Percentiles rank a stretch among this genome's conserved stretches.
Conservation (phyloP, 2,329 filamentous ascomycete species). For the Hypocrella siamensis region DNA sequence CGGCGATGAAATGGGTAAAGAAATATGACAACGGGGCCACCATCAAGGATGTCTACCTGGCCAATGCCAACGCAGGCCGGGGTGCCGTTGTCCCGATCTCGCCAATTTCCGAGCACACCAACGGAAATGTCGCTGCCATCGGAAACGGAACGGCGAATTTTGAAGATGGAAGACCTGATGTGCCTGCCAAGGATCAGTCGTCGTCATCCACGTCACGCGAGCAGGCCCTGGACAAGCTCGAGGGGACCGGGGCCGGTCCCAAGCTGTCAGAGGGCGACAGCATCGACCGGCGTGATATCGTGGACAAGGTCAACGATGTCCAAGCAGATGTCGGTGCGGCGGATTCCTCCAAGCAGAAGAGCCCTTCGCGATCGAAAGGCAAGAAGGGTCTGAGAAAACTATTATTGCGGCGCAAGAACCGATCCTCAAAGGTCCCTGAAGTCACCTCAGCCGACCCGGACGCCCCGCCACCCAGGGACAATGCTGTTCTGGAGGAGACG, state of each 20-base stretch:
- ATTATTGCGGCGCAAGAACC: conserved; percentile 49
- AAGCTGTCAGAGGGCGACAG: no score
- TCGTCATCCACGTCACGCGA: no score
- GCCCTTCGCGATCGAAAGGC: conserved; percentile 21
- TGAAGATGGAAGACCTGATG: conserved; percentile 12
- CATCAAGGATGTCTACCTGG: conserved; percentile 73
- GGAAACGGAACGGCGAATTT: conserved; percentile 2
- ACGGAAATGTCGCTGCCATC: conserved; percentile 7
- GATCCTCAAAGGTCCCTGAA: conserved; percentile 38
- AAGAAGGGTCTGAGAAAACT: conserved; percentile 44
- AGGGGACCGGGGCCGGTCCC: no score
- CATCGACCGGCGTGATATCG: no score
- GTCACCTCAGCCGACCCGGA: conserved; percentile 35
- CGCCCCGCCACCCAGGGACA: conserved; percentile 29
- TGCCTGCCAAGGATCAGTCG: conserved; percentile 28
- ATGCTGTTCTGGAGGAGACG: conserved; percentile 10
- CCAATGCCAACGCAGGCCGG: conserved; percentile 55
- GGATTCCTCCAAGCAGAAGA: conserved; percentile 29
- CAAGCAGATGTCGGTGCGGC: conserved; percentile 17
- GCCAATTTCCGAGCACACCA: conserved; percentile 18
- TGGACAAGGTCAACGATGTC: no score
- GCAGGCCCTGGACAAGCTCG: no score
- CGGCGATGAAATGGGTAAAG: conserved; percentile 92
- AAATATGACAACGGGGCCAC: conserved; percentile 88
- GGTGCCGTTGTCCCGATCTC: conserved; percentile 27